These are phyloP conservation scores for Leccinum imitatum DNA, from an alignment of 768 basidiomycete genomes.

Conservation along the genomic window DNA sequence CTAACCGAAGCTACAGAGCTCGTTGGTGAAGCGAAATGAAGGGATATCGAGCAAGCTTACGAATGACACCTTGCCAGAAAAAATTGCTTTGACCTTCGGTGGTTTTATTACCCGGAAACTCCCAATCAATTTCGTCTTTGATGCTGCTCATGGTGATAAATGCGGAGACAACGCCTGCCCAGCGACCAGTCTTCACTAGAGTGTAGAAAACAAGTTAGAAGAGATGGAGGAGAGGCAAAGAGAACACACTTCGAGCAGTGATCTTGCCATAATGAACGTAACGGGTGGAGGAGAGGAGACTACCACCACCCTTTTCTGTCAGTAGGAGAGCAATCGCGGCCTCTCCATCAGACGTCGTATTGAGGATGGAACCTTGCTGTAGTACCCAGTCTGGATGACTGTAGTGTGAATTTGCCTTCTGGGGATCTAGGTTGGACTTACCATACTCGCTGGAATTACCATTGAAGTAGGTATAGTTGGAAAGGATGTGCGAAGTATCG, in stretches of 20 bases:
- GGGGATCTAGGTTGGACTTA: slow-evolving; percentile 21
- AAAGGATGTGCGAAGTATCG: slow-evolving; percentile 64
- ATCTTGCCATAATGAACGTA: slow-evolving; percentile 82
- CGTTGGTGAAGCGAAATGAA: not conserved
- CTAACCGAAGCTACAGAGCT: slow-evolving; percentile 40
- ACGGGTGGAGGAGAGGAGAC: slow-evolving; percentile 72
- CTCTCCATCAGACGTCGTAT: slow-evolving; percentile 53
- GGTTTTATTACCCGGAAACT: slow-evolving; percentile 66
- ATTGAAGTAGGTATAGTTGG: slow-evolving; percentile 64
- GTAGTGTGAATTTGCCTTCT: not conserved
- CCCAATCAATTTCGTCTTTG: slow-evolving; percentile 89
- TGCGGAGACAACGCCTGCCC: slow-evolving; percentile 81
- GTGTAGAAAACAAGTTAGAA: slow-evolving; percentile 24
- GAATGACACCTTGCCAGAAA: slow-evolving; percentile 74
- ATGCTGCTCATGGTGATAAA: slow-evolving; percentile 84
- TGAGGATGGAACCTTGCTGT: slow-evolving; percentile 64
- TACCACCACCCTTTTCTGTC: slow-evolving; percentile 72
- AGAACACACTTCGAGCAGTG: slow-evolving; percentile 53
- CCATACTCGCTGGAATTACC: slow-evolving; percentile 75
- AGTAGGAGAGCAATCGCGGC: slow-evolving; percentile 69
- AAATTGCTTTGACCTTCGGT: slow-evolving; percentile 75
- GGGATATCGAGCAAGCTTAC: slow-evolving; percentile 38
- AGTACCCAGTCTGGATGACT: slow-evolving; percentile 61
- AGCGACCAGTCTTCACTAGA: slow-evolving; percentile 74
- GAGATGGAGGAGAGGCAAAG: not conserved